Evolutionary conservation across 768 basidiomycete species (phyloP).

Genomic region (Naganishia vaughanmartiniae): DNA sequence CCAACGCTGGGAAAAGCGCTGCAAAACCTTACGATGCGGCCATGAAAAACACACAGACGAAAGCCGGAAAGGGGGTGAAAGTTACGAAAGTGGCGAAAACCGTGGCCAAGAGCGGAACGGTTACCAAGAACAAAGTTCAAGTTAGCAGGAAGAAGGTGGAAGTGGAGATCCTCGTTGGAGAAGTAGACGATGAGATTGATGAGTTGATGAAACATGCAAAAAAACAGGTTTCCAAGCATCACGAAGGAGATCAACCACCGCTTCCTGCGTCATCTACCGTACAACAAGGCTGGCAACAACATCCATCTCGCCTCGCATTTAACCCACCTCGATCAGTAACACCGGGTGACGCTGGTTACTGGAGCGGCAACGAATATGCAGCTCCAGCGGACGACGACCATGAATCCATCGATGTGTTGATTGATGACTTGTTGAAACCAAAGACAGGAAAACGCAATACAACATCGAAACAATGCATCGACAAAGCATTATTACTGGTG

Average conservation of each 20-base stretch:
- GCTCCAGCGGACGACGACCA: not conserved
- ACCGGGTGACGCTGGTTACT: not conserved
- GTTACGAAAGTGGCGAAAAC: not conserved
- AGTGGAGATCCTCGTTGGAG: not conserved
- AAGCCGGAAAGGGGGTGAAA: not conserved
- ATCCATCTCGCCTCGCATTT: no score
- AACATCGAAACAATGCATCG: not conserved
- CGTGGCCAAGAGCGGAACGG: not conserved
- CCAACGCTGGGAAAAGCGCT: not conserved
- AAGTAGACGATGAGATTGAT: not conserved
- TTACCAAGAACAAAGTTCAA: not conserved
- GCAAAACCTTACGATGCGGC: not conserved
- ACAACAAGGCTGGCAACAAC: no score
- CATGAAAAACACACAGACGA: not conserved
- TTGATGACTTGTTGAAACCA: constrained; percentile 1
- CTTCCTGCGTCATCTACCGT: no score
- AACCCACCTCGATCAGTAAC: not conserved
- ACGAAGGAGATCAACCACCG: no score
- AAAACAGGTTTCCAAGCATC: not conserved
- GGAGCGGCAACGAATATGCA: not conserved
- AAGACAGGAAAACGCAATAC: not conserved
- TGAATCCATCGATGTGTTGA: not conserved
- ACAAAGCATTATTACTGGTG: not conserved
- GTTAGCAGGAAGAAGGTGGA: constrained; percentile 1
- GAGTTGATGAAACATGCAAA: not conserved